Conservation (phyloP, 331 rosid genomes). For the Pyrus hybrid region DNA sequence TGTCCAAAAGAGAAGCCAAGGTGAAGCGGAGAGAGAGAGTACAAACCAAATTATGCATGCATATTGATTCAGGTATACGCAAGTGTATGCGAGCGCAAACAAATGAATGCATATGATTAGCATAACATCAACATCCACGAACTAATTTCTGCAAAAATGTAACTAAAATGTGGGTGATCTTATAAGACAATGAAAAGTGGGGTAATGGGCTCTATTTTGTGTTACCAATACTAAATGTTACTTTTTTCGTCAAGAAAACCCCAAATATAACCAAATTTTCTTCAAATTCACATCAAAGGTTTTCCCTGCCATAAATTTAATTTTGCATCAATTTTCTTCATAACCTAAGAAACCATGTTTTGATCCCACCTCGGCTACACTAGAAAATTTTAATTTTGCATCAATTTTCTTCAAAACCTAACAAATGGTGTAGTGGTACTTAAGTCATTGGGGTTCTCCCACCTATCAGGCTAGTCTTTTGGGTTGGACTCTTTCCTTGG, state of each 20-base stretch:
- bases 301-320: not conserved
- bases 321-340: not conserved
- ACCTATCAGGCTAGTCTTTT: too few species aligned
- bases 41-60: not conserved
- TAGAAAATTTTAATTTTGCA: too few species aligned
- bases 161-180: not conserved
- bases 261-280: not conserved
- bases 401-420: too few species aligned
- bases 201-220: not conserved
- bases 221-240: not conserved
- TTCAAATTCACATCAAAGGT: not conserved
- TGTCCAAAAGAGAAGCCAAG: slow-evolving; percentile 21
- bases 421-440: too few species aligned
- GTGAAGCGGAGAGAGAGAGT: not conserved
- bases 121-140: not conserved
- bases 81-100: not conserved
- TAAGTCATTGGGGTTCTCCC: too few species aligned
- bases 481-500: too few species aligned
- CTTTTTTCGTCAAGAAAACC: not conserved
- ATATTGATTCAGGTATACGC: not conserved
- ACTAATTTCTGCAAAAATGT: not conserved
- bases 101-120: not conserved
- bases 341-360: too few species aligned
- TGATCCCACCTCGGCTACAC: too few species aligned
- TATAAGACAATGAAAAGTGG: not conserved